A percentile compares a stretch with the other conserved stretches of the same genome.
phyloP scores from a whole-genome alignment of 306 rosid species.

The Vicia sativa region DNA sequence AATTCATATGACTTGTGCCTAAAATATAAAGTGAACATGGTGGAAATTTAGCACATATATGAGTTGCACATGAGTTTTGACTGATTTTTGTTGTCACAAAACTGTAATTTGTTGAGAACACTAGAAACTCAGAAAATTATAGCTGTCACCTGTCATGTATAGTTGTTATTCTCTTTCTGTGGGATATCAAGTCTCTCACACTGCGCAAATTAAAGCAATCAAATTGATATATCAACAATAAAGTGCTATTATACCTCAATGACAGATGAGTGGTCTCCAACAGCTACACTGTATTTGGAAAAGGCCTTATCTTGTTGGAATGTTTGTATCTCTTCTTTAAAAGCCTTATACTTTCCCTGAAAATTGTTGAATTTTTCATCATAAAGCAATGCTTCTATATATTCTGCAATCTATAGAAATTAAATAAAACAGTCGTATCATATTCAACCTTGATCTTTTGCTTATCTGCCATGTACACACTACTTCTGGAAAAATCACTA shows the following conservation, averaged over 20 bases:
- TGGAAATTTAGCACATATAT: neutral
- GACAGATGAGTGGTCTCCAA: conserved; percentile 47
- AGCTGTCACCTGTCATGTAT: neutral
- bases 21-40: neutral
- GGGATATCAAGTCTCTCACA: neutral
- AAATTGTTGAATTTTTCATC: conserved; percentile 24
- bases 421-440: conserved; percentile 8
- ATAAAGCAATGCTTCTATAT: neutral
- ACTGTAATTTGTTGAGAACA: conserved; percentile 9
- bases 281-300: conserved; percentile 7
- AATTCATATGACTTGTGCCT: conserved; percentile 13
- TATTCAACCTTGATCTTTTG: conserved; percentile 42
- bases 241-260: conserved; percentile 52
- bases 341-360: conserved; percentile 54
- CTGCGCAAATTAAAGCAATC: neutral
- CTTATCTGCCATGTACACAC: conserved; percentile 46
- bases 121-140: conserved; percentile 10
- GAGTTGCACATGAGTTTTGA: conserved; percentile 1
- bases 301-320: conserved; percentile 19
- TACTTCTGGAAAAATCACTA: conserved; percentile 29
- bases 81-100: conserved; percentile 3
- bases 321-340: conserved; percentile 43
- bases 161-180: neutral
- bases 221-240: neutral
- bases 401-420: neutral